Evolutionary conservation across 108 stramenopile genomes (phyloP).

Genomic region (Conticribra weissflogii): DNA sequence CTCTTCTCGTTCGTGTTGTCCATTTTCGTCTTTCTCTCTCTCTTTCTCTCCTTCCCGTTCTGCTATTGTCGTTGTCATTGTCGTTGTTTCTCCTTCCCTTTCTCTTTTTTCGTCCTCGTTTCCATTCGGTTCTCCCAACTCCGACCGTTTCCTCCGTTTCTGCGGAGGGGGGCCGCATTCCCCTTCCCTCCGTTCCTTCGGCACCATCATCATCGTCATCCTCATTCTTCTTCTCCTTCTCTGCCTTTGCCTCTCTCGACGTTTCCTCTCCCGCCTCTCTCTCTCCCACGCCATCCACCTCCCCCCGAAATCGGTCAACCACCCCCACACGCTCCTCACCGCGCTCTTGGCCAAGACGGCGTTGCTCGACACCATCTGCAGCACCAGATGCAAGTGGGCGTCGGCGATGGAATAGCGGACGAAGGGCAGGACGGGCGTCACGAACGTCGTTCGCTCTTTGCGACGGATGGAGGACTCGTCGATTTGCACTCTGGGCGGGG

Average conservation of each 20-base stretch:
- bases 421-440: slow-evolving; percentile 28
- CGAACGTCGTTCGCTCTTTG: slow-evolving; percentile 23
- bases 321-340: slow-evolving; percentile 31
- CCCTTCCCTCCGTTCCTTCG: no score
- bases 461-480: slow-evolving; percentile 27
- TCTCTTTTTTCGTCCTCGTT: background rate
- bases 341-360: slow-evolving; percentile 37
- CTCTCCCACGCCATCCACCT: slow-evolving; percentile 23
- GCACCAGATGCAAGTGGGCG: slow-evolving; percentile 45
- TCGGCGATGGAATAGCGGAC: slow-evolving; percentile 45
- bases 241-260: slow-evolving; percentile 1
- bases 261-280: slow-evolving; percentile 7
- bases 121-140: background rate
- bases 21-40: background rate
- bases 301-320: slow-evolving; percentile 37
- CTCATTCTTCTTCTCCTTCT: background rate
- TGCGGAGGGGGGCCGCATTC: background rate
- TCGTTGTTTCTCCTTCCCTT: background rate
- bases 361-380: slow-evolving; percentile 38
- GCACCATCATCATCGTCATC: slow-evolving; percentile 22
- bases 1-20: background rate
- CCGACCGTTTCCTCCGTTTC: background rate
- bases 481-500: slow-evolving; percentile 20
- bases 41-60: background rate
- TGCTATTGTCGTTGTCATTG: background rate